phyloP scores from a whole-genome alignment of 2,329 filamentous ascomycete genomes.

The Colletotrichum aenigma region DNA sequence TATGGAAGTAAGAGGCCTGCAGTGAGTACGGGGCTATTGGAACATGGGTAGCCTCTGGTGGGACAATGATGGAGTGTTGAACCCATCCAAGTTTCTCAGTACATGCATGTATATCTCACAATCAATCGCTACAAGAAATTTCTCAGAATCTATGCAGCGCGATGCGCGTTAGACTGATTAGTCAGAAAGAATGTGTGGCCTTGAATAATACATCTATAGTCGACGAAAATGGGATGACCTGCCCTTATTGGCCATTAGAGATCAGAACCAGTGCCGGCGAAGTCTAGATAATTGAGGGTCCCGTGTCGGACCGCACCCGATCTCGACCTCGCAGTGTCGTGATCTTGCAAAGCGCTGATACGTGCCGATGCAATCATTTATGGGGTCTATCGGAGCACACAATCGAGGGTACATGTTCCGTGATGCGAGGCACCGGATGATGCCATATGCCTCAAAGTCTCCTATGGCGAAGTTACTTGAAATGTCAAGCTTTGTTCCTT shows the following conservation, averaged over 20 bases:
- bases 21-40: rapidly evolving
- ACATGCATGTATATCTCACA: too few relatives aligned
- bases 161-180: not conserved
- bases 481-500: rapidly evolving
- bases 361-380: not conserved
- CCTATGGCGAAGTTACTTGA: rapidly evolving
- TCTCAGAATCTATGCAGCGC: not conserved
- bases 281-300: not conserved
- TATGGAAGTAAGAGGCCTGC: rapidly evolving
- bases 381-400: not conserved
- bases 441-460: not conserved
- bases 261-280: rapidly evolving
- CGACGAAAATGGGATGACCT: not conserved
- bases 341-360: not conserved
- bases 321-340: not conserved
- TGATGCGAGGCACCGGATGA: not conserved
- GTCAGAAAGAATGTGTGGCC: not conserved
- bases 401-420: not conserved
- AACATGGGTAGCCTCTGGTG: rapidly evolving
- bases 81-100: not conserved
- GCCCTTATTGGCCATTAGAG: rapidly evolving
- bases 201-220: rapidly evolving
- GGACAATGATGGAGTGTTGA: rapidly evolving
- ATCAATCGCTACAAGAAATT: too few relatives aligned
- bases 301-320: not conserved